Evolutionary conservation across 2,329 filamentous ascomycete genomes (phyloP).

Genomic region (Lomentospora prolificans): DNA sequence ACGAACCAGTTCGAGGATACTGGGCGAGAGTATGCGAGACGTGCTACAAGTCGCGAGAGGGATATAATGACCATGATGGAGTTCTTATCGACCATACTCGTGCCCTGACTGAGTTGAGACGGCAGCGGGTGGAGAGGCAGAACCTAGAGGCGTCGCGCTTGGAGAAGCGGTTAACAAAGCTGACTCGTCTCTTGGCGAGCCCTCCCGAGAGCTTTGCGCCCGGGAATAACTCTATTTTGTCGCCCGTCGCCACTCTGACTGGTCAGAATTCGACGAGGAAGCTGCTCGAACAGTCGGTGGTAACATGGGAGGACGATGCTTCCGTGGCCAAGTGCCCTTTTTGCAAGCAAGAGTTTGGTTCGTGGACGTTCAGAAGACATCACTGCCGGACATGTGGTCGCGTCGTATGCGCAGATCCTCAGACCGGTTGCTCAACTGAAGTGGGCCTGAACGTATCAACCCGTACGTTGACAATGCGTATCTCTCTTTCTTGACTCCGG

Average conservation of each 20-base stretch:
- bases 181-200: conserved; percentile 73
- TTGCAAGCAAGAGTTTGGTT: conserved; percentile 90
- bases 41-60: conserved; percentile 94
- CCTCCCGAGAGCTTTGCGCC: conserved; percentile 51
- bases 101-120: conserved; percentile 61
- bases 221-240: conserved; percentile 43
- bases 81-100: conserved; percentile 60
- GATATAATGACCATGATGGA: conserved; percentile 84
- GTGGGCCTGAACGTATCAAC: conserved; percentile 66
- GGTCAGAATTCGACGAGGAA: conserved; percentile 70
- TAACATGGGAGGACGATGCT: conserved; percentile 90
- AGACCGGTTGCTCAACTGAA: conserved; percentile 76
- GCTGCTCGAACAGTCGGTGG: conserved; percentile 77
- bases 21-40: conserved; percentile 98
- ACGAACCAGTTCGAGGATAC: conserved; percentile 80
- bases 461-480: too few species aligned
- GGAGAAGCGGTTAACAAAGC: conserved; percentile 82
- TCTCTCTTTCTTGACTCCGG: not conserved
- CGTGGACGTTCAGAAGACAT: conserved; percentile 85
- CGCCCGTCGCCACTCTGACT: conserved; percentile 50
- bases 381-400: conserved; percentile 90
- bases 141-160: conserved; percentile 80
- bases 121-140: conserved; percentile 71
- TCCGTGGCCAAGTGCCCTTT: conserved; percentile 77
- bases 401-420: conserved; percentile 82